These are phyloP conservation scores for Ceratobasidium sp. DNA, from an alignment of 1,284 basidiomycete species.

Conservation along the genomic window DNA sequence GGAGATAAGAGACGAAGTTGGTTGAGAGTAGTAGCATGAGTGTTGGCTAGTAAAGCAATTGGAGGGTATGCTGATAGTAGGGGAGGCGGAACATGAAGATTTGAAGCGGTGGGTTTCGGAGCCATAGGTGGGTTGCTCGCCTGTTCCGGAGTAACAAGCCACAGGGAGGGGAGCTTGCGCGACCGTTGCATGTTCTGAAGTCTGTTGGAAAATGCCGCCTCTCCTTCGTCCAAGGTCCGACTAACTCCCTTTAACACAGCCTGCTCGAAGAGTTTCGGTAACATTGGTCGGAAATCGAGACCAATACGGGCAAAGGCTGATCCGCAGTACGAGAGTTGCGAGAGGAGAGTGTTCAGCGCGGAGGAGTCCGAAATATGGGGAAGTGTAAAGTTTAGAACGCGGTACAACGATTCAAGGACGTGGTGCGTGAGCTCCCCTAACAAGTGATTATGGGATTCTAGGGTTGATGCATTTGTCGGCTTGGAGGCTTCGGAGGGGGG, in stretches of 20 bases:
- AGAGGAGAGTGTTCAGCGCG: slow-evolving; percentile 82
- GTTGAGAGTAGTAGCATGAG: slow-evolving; percentile 79
- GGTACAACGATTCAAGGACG: slow-evolving; percentile 46
- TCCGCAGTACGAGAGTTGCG: slow-evolving; percentile 91
- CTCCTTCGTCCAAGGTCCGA: slow-evolving; percentile 57
- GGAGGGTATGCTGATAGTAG: slow-evolving; percentile 79
- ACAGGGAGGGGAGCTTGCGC: slow-evolving; percentile 55
- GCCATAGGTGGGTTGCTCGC: slow-evolving; percentile 37
- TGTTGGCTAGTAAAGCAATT: slow-evolving; percentile 79
- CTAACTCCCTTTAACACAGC: slow-evolving; percentile 63
- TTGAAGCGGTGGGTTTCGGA: neutral
- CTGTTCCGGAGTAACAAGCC: slow-evolving; percentile 57
- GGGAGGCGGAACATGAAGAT: slow-evolving; percentile 63
- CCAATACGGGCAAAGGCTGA: slow-evolving; percentile 93
- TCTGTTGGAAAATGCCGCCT: slow-evolving; percentile 48
- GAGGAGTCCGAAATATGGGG: slow-evolving; percentile 63
- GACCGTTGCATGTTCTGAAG: slow-evolving; percentile 23
- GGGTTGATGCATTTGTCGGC: neutral
- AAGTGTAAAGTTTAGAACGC: slow-evolving; percentile 47
- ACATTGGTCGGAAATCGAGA: slow-evolving; percentile 77
- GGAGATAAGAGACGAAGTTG: slow-evolving; percentile 84
- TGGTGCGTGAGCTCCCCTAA: slow-evolving; percentile 47
- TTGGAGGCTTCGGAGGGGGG: slow-evolving; percentile 48
- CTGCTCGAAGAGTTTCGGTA: slow-evolving; percentile 71
- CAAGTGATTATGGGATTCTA: slow-evolving; percentile 46